Conservation (phyloP, 192 early-diverging fungal species). For the Fimicolochytrium jonesii region DNA sequence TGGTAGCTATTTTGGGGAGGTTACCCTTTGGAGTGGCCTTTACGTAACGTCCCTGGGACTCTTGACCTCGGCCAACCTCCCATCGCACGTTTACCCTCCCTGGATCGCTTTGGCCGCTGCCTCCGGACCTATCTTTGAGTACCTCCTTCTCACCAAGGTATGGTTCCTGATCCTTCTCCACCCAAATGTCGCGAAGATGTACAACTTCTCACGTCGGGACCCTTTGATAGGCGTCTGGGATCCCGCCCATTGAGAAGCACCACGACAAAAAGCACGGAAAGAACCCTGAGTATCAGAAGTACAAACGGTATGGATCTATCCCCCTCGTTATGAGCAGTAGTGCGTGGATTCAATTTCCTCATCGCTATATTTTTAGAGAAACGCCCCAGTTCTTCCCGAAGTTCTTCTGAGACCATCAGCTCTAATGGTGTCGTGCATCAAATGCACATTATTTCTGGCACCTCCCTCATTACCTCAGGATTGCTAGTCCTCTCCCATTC, state of each 20-base stretch:
- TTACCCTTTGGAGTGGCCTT: not conserved
- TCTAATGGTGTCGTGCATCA: too few relatives aligned
- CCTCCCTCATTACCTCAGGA: too few relatives aligned
- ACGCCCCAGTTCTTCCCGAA: too few relatives aligned
- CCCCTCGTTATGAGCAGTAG: too few relatives aligned
- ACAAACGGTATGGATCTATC: not conserved
- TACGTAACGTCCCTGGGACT: not conserved
- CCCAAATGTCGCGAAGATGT: too few relatives aligned
- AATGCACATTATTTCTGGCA: too few relatives aligned
- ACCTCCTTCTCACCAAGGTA: constrained; percentile 3
- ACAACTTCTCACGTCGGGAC: too few relatives aligned
- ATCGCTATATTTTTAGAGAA: too few relatives aligned
- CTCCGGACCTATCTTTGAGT: not conserved
- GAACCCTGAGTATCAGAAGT: not conserved
- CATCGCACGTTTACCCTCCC: not conserved
- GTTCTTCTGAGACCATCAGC: too few relatives aligned
- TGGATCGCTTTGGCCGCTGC: constrained; percentile 1
- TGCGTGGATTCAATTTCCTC: too few relatives aligned
- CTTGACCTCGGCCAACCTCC: not conserved
- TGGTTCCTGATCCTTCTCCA: too few relatives aligned
- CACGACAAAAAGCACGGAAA: constrained; percentile 17
- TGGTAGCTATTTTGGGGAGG: not conserved
- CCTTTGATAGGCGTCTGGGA: constrained; percentile 3
- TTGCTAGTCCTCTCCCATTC: too few relatives aligned
- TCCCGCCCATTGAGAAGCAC: constrained; percentile 1